A percentile compares a stretch with the other conserved stretches of the same genome.
Conservation (phyloP, 2,329 filamentous ascomycete genomes). For the Fusarium buxicola region DNA sequence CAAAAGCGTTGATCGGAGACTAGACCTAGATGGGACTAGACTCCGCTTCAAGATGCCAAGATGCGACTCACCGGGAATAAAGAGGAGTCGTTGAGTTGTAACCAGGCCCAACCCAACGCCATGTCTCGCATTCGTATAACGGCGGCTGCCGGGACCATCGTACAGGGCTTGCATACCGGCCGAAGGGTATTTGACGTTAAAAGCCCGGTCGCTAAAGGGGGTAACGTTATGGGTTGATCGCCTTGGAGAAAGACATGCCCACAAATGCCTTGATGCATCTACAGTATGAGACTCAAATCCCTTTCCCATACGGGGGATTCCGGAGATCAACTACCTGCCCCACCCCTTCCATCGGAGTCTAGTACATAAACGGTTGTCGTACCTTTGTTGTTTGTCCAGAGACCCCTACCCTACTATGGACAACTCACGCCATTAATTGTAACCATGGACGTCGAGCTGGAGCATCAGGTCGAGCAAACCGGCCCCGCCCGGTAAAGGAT, state of each 20-base stretch:
- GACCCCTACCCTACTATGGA: neutral
- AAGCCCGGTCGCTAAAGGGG: no score
- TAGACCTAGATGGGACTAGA: constrained; percentile 43
- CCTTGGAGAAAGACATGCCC: no score
- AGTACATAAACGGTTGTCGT: constrained; percentile 33
- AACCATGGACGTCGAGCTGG: no score
- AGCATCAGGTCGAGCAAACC: neutral
- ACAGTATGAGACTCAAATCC: no score
- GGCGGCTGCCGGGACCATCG: no score
- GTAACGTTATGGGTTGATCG: no score
- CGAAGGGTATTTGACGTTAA: no score
- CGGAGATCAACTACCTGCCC: neutral
- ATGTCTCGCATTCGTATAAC: neutral
- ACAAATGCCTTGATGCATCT: no score
- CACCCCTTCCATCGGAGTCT: constrained; percentile 38
- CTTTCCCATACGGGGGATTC: no score
- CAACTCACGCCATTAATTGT: neutral
- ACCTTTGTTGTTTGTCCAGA: constrained; percentile 26
- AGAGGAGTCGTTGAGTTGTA: neutral
- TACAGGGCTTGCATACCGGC: no score
- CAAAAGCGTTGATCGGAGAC: constrained; percentile 51
- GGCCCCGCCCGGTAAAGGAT: neutral
- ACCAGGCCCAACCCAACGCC: neutral
- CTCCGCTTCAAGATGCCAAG: constrained; percentile 28
- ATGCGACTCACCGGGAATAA: constrained; percentile 8